phyloP scores from a whole-genome alignment of 1,139 yeast species.

The Trichomonascaceae sp. region DNA sequence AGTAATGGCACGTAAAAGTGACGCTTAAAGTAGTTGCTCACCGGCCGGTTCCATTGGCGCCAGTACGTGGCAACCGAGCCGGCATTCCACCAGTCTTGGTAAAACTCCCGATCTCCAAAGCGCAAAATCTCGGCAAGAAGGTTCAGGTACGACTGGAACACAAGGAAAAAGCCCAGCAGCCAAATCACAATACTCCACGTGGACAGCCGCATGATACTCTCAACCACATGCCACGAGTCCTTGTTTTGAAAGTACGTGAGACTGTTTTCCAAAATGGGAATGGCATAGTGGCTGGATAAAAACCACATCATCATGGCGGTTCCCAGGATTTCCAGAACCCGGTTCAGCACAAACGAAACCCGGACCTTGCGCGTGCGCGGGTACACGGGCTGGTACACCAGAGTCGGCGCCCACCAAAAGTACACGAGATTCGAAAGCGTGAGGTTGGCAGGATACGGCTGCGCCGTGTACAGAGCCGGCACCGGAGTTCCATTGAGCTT shows the following conservation, averaged over 20 bases:
- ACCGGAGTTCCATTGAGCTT: constrained; percentile 12
- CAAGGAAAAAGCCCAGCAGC: constrained; percentile 30
- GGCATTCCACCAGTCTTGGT: constrained; percentile 69
- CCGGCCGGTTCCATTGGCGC: constrained; percentile 56
- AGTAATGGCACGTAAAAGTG: constrained; percentile 41
- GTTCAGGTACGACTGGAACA: constrained; percentile 37
- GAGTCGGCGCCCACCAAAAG: constrained; percentile 35
- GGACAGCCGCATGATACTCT: constrained; percentile 28
- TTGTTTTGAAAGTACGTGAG: constrained; percentile 17
- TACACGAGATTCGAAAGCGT: constrained; percentile 25
- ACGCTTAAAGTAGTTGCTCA: constrained; percentile 47
- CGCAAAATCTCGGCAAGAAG: constrained; percentile 46
- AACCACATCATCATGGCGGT: constrained; percentile 25
- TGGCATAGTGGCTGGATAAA: constrained; percentile 29
- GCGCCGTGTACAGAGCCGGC: constrained; percentile 24
- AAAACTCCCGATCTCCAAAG: constrained; percentile 57
- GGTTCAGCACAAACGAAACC: constrained; percentile 22
- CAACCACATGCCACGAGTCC: constrained; percentile 21
- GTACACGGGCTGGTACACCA: constrained; percentile 34
- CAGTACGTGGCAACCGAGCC: constrained; percentile 55
- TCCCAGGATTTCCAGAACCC: constrained; percentile 25
- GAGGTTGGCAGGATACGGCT: constrained; percentile 30
- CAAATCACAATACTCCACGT: constrained; percentile 31
- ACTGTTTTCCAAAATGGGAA: constrained; percentile 30
- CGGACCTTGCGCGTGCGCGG: constrained; percentile 26